Evolutionary conservation across 352 stramenopile genomes (phyloP), one percentile per base, ranked within the genome.

Genomic region (Phytopythium delawarense): DNA sequence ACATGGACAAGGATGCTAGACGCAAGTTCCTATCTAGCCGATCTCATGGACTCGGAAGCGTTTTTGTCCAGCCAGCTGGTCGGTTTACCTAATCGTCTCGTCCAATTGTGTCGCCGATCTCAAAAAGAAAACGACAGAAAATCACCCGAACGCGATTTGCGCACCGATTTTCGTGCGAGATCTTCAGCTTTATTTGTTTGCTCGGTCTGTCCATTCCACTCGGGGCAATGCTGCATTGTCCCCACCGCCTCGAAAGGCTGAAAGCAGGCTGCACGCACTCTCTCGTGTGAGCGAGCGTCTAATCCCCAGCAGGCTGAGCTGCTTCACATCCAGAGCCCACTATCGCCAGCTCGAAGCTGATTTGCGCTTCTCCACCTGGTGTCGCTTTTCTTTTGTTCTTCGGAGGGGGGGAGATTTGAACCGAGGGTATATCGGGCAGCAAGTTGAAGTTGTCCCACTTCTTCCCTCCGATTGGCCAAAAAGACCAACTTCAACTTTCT

Each of bases 361-460:
- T 52, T 52, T 52, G 11, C 28, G 20, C 46, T 23, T n/a, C 45
- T 51, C 45, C 46, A 52, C 15, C 45, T 51, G 21, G 9, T n/a
- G 4, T 16, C 23, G n/a, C 56, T 52, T 61, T 61, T 46, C 39
- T 61, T 59, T 53, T 49, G 12, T 34, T 50, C n/a, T 20, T 52
- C 45, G 20, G 16, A n/a, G 18, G 4, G 21, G 15, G 9, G n/a
- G n/a, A 30, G 30, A 18, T 51, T 51, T 34, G 23, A 52, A 52
- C 21, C 8, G 34, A 52, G 25, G 21, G 44, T 50, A 20, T n/a
- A 35, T 52, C 40, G 55, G 30, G 4, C 20, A 21, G 15, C 70
- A 77, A 77, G 70, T 77, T 77, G 70, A 77, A 77, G 70, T 77
- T 77, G 67, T 57, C 57, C 34, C 18, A 13, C 2, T 48, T 2